A percentile compares a stretch with the other conserved stretches of the same genome.
Evolutionary conservation across 768 basidiomycete genomes (phyloP).

Genomic region (Xanthoconium purpureum): DNA sequence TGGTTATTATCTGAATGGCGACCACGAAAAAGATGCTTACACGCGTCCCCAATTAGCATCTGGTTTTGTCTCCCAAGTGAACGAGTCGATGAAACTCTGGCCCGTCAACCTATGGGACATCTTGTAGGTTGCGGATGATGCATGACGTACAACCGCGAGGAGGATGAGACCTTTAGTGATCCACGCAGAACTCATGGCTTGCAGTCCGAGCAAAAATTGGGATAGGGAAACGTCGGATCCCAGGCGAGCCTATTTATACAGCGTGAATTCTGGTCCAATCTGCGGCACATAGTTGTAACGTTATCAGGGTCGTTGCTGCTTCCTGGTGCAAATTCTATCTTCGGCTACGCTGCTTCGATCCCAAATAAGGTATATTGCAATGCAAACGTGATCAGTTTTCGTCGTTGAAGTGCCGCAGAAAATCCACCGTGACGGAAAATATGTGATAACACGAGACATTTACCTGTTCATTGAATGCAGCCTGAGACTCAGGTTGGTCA

Average conservation of each 20-base stretch:
- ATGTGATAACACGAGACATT: no score
- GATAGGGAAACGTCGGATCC: background rate
- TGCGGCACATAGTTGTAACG: background rate
- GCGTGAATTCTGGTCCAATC: background rate
- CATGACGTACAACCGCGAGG: constrained; percentile 2
- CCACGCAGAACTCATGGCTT: background rate
- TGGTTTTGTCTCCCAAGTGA: constrained; percentile 20
- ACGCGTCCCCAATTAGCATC: constrained; percentile 33
- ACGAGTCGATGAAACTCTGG: constrained; percentile 42
- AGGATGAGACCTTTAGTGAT: constrained; percentile 3
- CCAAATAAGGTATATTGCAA: background rate
- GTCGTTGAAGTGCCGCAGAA: no score
- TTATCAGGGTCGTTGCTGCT: background rate
- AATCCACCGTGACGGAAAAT: no score
- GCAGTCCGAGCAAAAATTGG: background rate
- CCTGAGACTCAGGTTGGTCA: no score
- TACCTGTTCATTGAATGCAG: no score
- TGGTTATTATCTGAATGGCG: background rate
- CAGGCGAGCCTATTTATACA: background rate
- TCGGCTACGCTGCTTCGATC: background rate
- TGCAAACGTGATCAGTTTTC: background rate
- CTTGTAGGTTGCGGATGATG: constrained; percentile 43
- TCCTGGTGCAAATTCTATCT: background rate
- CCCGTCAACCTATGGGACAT: constrained; percentile 47
- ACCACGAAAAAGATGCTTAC: constrained; percentile 6